Base-by-base conservation (phyloP, 495 filamentous ascomycete genomes). In the Parachaetomium inaequale region DNA sequence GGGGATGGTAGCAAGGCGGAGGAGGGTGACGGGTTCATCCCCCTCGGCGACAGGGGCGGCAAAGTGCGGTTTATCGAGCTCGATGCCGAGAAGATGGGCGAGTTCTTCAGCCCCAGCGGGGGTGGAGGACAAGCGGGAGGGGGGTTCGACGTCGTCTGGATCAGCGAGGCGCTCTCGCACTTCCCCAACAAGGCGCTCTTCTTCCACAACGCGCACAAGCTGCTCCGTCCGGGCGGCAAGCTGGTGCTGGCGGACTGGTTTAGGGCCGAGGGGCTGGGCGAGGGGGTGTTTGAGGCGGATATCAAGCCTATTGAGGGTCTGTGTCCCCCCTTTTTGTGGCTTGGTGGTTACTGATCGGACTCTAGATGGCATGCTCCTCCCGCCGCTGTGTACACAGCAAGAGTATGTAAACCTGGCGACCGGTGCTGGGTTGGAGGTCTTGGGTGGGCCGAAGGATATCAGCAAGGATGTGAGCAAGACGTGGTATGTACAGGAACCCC, bases 211-310 rank as follows among this genome's bases (percentile, higher is more conserved):
- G 77, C 78, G 7, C 64, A 64, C 23, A 62, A 59, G 40, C 63
- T 85, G 63, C 70, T 84, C 43, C 72, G 67, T 7, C 4, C 19
- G 32, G 52, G 52, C 29, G 77, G 79, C 14, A 83, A 78, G 63
- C 51, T 85, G 54, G 81, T 81, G 21, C 66, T 84, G 57, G 82
- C 83, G 31, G 83, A 85, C 65, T 85, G 82, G 79, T 84, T 80
- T 66, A 81, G 79, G 72, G 73, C 68, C 28, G 82, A 79, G 59
- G 71, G 47, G 3, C 67, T 82, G 65, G 71, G 70, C 0, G 63
- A 75, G 38, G 67, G 70, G 61, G 66, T 79, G 66, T 75, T 80
- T 56, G 74, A 77, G 1, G 70, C 68, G 11, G 81, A 87, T 59
- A 81, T 87, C 38, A 76, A 77, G 63, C 80, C 78, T 3, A 85